Evolutionary conservation across 192 early-diverging fungal species (phyloP).

Genomic region (Rhizoclosmatium sp.): DNA sequence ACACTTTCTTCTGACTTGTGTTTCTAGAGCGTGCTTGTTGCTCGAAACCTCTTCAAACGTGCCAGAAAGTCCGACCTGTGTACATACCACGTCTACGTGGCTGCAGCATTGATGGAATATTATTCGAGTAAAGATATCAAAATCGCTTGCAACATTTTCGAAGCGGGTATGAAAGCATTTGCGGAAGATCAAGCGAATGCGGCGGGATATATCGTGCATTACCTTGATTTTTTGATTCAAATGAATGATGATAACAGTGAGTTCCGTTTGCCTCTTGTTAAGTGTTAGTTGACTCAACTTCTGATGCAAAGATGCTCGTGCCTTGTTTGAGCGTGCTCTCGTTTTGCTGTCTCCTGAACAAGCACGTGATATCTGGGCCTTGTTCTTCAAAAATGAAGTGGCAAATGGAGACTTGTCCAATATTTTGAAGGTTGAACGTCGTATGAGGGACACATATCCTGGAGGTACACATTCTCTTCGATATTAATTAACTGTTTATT

Average conservation of each 20-base stretch:
- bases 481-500: not conserved
- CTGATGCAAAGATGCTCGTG: constrained; percentile 70
- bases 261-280: not conserved
- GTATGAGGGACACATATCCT: constrained; percentile 76
- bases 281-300: not conserved
- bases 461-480: constrained; percentile 50
- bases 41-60: constrained; percentile 78
- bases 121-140: constrained; percentile 83
- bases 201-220: constrained; percentile 72
- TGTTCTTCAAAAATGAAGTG: constrained; percentile 85
- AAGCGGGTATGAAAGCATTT: constrained; percentile 84
- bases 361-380: constrained; percentile 80
- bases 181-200: constrained; percentile 61
- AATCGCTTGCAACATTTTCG: constrained; percentile 90
- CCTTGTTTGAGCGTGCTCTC: constrained; percentile 91
- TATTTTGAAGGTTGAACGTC: constrained; percentile 79
- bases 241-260: constrained; percentile 91
- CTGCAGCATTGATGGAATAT: constrained; percentile 92
- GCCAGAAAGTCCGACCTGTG: constrained; percentile 77
- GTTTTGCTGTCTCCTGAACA: constrained; percentile 71
- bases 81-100: constrained; percentile 89
- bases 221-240: constrained; percentile 87
- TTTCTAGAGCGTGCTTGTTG: constrained; percentile 70
- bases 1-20: not conserved
- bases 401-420: constrained; percentile 85